phyloP scores from a whole-genome alignment of 2,329 filamentous ascomycete genomes.

The Ophiostoma himal-ulmi region DNA sequence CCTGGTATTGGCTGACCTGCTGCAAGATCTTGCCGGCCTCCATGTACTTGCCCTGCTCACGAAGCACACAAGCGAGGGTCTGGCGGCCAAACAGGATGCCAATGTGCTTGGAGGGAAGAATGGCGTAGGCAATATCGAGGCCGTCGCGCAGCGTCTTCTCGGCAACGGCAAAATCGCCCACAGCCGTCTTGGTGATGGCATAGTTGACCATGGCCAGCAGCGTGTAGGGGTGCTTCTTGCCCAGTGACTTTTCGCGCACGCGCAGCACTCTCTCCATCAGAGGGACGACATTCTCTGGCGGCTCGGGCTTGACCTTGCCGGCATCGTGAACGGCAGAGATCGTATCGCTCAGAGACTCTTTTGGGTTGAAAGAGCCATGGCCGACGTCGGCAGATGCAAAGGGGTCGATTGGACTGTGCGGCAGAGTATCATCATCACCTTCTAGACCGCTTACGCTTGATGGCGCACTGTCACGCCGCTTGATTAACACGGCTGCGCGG shows the following conservation, averaged over 20 bases:
- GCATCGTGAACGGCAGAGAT: not conserved
- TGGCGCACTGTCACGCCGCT: not conserved
- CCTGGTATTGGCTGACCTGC: conserved; percentile 8
- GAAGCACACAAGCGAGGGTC: conserved; percentile 15
- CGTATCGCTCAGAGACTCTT: not conserved
- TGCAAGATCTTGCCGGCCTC: not conserved
- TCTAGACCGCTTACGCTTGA: not conserved
- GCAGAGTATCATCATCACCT: not conserved
- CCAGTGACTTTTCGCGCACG: not conserved
- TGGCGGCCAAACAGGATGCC: conserved; percentile 13
- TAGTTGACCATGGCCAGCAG: conserved; percentile 16
- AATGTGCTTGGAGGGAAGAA: conserved; percentile 7
- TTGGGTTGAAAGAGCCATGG: not conserved
- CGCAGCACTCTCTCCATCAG: conserved; percentile 8
- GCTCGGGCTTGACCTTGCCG: not conserved
- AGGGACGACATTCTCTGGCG: not conserved
- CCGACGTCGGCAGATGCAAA: not conserved
- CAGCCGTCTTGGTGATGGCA: conserved; percentile 5
- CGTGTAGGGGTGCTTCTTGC: conserved; percentile 9
- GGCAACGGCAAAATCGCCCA: not conserved
- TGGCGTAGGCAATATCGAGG: conserved; percentile 7
- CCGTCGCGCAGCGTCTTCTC: conserved; percentile 5
- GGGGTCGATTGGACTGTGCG: not conserved
- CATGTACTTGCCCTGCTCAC: not conserved
- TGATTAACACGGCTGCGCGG: conserved; percentile 6